These are phyloP conservation scores for Boletus vermiculosoides DNA, from an alignment of 768 basidiomycete genomes.

Conservation along the genomic window DNA sequence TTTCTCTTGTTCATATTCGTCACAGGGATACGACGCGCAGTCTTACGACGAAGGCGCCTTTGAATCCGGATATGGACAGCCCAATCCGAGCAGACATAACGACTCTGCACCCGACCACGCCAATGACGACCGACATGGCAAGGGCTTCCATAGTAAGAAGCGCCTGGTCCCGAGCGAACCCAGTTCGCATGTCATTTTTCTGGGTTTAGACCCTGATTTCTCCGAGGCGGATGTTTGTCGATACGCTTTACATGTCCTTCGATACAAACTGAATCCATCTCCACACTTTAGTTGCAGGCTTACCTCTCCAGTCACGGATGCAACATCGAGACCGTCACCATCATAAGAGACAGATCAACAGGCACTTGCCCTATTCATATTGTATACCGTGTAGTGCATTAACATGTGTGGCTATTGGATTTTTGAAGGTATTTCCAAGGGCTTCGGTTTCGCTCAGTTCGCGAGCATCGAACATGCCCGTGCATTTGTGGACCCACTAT, in stretches of 20 bases:
- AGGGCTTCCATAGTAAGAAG: constrained; percentile 58
- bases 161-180: constrained; percentile 81
- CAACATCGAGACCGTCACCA: constrained; percentile 84
- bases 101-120: constrained; percentile 45
- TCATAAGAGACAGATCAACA: constrained; percentile 95
- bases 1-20: constrained; percentile 8
- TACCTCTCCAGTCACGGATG: constrained; percentile 72
- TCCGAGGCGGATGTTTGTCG: constrained; percentile 88
- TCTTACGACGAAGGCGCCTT: constrained; percentile 47
- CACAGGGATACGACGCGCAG: constrained; percentile 54
- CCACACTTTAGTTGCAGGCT: constrained; percentile 64
- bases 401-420: constrained; percentile 66
- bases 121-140: constrained; percentile 48
- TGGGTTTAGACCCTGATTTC: constrained; percentile 89
- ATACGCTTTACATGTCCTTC: constrained; percentile 35
- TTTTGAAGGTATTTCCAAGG: constrained; percentile 87
- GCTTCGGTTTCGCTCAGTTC: constrained; percentile 97
- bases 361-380: constrained; percentile 88
- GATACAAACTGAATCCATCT: constrained; percentile 36
- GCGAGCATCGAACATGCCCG: constrained; percentile 80
- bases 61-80: constrained; percentile 33
- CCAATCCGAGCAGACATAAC: constrained; percentile 29
- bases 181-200: constrained; percentile 91
- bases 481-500: constrained; percentile 86
- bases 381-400: constrained; percentile 65